Percentiles rank a stretch among this genome's conserved stretches.
phyloP scores from a whole-genome alignment of 805 yeast genomes.

The Grigorovia humatica region DNA sequence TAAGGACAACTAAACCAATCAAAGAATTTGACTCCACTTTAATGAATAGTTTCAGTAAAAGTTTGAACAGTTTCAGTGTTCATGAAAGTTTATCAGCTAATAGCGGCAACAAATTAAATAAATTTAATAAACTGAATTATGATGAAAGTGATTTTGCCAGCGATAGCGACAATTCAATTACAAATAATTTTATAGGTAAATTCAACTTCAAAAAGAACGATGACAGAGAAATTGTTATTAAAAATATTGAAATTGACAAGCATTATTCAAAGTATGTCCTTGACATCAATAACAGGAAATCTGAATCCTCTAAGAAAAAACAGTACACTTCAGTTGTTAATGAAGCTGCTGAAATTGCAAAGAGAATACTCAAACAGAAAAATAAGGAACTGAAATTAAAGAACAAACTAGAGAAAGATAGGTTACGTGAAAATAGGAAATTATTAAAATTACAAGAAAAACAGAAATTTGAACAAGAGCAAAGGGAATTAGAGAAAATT shows the following conservation, averaged over 20 bases:
- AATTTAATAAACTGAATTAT: constrained; percentile 6
- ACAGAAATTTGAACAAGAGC: constrained; percentile 15
- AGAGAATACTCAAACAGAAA: constrained; percentile 15
- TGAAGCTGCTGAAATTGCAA: constrained; percentile 23
- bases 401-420: constrained; percentile 10
- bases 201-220: background rate
- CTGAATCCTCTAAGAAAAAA: background rate
- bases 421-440: constrained; percentile 14
- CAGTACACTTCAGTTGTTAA: constrained; percentile 9
- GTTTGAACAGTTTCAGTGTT: constrained; percentile 16
- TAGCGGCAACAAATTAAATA: background rate
- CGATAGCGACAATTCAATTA: background rate
- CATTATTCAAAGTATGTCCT: background rate
- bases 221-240: constrained; percentile 10
- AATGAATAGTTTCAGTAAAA: constrained; percentile 21
- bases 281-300: background rate
- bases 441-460: constrained; percentile 14
- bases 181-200: background rate
- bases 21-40: constrained; percentile 6
- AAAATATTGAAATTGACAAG: constrained; percentile 5
- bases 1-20: background rate
- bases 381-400: constrained; percentile 11
- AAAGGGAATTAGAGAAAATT: constrained; percentile 22
- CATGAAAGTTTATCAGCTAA: constrained; percentile 8
- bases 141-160: background rate